Conservation (phyloP, 441 rosid genomes). For the Omphalea diandra region DNA sequence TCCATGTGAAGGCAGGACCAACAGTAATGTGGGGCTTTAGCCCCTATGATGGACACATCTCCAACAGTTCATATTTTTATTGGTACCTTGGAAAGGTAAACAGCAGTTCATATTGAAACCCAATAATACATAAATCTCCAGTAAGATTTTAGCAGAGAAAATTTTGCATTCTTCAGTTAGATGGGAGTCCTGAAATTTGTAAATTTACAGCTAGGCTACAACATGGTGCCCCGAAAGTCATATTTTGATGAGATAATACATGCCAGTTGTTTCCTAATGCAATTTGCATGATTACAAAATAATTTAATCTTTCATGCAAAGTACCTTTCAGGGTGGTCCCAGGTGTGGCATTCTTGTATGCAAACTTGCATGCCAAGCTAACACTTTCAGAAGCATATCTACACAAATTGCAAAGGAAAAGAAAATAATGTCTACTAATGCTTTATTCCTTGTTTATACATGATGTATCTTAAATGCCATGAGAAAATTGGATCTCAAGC, state of each 20-base stretch:
- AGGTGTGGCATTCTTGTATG: conserved; percentile 77
- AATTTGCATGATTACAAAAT: not conserved
- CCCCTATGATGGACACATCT: not conserved
- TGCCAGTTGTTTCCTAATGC: not conserved
- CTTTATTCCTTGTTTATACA: not conserved
- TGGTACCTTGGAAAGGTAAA: too few species aligned
- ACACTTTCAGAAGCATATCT: conserved; percentile 92
- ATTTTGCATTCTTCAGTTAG: not conserved
- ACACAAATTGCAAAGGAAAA: conserved; percentile 25
- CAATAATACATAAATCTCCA: not conserved
- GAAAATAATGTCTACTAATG: not conserved
- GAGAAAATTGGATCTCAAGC: not conserved
- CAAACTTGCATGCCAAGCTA: conserved; percentile 78
- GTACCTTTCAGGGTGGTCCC: conserved; percentile 83
- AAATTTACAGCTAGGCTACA: not conserved
- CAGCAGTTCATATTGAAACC: not conserved
- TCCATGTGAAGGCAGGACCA: not conserved
- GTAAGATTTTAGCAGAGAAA: not conserved
- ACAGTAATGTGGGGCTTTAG: not conserved
- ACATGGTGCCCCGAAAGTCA: not conserved
- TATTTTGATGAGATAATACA: not conserved
- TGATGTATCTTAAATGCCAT: conserved; percentile 4
- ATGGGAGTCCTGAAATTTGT: not conserved
- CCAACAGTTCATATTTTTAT: too few species aligned
- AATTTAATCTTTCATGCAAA: conserved; percentile 9